phyloP scores from a whole-genome alignment of 805 yeast genomes.

The Hanseniaspora mollemarum region DNA sequence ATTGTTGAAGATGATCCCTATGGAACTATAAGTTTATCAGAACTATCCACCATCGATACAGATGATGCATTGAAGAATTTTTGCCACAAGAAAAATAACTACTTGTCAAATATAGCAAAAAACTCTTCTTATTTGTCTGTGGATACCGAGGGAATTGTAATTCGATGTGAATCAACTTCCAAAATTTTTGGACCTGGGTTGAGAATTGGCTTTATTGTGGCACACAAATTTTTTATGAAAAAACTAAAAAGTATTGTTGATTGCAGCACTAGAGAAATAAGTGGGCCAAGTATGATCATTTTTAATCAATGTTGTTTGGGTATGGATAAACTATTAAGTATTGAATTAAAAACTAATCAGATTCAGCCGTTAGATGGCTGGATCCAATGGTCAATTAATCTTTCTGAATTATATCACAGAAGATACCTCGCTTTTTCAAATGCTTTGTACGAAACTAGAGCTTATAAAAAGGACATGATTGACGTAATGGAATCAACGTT shows the following conservation, averaged over 20 bases:
- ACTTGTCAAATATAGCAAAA: slow-evolving; percentile 36
- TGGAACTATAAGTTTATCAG: slow-evolving; percentile 44
- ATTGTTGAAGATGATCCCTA: slow-evolving; percentile 64
- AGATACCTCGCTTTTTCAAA: too few relatives aligned
- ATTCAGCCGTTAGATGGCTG: too few relatives aligned
- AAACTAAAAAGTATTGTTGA: slow-evolving; percentile 34
- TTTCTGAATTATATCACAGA: too few relatives aligned
- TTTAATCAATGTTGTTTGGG: too few relatives aligned
- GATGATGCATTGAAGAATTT: slow-evolving; percentile 27
- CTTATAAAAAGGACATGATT: too few relatives aligned
- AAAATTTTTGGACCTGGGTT: slow-evolving; percentile 57
- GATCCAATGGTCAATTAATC: too few relatives aligned
- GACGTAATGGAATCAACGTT: too few relatives aligned
- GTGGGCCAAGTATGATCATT: too few relatives aligned
- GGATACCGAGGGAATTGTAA: slow-evolving; percentile 50
- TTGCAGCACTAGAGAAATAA: slow-evolving; percentile 42
- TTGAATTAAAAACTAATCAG: too few relatives aligned
- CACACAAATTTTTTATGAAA: slow-evolving; percentile 36
- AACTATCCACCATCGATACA: slow-evolving; percentile 23
- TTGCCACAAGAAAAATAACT: slow-evolving; percentile 33
- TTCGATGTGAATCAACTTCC: slow-evolving; percentile 52
- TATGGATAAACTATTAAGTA: too few relatives aligned
- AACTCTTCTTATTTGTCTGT: slow-evolving; percentile 41
- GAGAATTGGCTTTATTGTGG: slow-evolving; percentile 49
- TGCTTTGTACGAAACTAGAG: too few relatives aligned